Evolutionary conservation across 805 yeast species (phyloP).

Genomic region (Candida ponderosae): DNA sequence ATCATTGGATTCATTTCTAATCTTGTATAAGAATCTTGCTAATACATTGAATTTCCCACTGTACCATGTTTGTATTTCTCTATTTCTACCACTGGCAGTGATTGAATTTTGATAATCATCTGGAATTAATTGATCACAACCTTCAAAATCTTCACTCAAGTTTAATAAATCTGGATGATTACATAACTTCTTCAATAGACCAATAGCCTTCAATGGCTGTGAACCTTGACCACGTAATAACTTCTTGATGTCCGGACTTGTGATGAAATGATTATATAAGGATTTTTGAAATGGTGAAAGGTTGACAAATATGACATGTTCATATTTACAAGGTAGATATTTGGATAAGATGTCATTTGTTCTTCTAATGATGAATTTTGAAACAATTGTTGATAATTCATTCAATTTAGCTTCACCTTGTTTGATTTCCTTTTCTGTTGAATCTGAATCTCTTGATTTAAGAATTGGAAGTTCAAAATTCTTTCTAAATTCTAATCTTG

Average conservation of each 20-base stretch:
- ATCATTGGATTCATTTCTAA: constrained; percentile 78
- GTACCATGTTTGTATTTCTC: constrained; percentile 70
- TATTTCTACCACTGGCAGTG: constrained; percentile 44
- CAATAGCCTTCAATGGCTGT: constrained; percentile 87
- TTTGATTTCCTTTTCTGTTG: constrained; percentile 68
- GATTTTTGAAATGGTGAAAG: constrained; percentile 69
- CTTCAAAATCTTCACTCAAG: constrained; percentile 72
- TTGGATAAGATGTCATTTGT: constrained; percentile 92
- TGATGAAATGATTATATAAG: constrained; percentile 66
- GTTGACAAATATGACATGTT: constrained; percentile 90
- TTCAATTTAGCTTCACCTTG: constrained; percentile 62
- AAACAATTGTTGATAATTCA: constrained; percentile 69
- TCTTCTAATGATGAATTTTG: constrained; percentile 86
- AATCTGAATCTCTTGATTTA: constrained; percentile 82
- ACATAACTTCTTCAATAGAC: constrained; percentile 80
- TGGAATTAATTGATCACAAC: constrained; percentile 59
- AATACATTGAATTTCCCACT: constrained; percentile 85
- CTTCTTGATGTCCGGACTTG: constrained; percentile 69
- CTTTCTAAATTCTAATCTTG: constrained; percentile 75
- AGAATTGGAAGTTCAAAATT: constrained; percentile 78
- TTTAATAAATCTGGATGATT: constrained; percentile 86
- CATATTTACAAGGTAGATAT: constrained; percentile 92
- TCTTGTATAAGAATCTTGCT: constrained; percentile 75
- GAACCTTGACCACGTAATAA: constrained; percentile 61
- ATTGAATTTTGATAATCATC: constrained; percentile 53